Evolutionary conservation across 345 rosid species (phyloP).

Genomic region (Kernera saxatilis): DNA sequence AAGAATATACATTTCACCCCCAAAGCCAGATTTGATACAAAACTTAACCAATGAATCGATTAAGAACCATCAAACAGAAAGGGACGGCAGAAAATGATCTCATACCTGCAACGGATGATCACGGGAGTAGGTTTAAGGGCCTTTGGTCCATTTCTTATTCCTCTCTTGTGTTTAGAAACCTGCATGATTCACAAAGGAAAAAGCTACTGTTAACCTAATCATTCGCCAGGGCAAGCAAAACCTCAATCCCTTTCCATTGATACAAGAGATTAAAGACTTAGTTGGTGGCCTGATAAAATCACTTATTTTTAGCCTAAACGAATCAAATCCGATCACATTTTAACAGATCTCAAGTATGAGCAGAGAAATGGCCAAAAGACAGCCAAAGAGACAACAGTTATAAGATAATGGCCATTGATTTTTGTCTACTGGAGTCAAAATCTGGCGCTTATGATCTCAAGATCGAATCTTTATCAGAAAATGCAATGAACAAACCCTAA

Average conservation of each 20-base stretch:
- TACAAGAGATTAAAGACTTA: too few species aligned
- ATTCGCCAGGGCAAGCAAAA: neutral
- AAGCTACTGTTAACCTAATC: neutral
- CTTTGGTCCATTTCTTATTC: slow-evolving; percentile 45
- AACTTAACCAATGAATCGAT: neutral
- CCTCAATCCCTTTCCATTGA: neutral
- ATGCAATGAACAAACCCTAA: neutral
- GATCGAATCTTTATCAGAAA: neutral
- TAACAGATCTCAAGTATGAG: neutral
- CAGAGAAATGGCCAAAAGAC: neutral
- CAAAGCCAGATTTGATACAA: neutral
- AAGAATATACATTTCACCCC: too few species aligned
- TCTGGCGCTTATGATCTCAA: neutral
- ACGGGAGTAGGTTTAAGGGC: slow-evolving; percentile 75
- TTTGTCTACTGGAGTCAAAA: neutral
- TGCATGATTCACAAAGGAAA: slow-evolving; percentile 13
- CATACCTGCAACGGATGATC: slow-evolving; percentile 73
- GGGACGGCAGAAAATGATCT: neutral
- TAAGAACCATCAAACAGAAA: neutral
- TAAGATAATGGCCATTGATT: neutral
- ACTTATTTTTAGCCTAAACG: neutral
- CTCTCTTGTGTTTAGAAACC: slow-evolving; percentile 66
- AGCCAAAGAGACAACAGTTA: neutral
- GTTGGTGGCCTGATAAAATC: too few species aligned
- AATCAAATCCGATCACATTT: neutral